Evolutionary conservation across 1,284 basidiomycete species (phyloP).

Genomic region (Hymenochaete sp.): DNA sequence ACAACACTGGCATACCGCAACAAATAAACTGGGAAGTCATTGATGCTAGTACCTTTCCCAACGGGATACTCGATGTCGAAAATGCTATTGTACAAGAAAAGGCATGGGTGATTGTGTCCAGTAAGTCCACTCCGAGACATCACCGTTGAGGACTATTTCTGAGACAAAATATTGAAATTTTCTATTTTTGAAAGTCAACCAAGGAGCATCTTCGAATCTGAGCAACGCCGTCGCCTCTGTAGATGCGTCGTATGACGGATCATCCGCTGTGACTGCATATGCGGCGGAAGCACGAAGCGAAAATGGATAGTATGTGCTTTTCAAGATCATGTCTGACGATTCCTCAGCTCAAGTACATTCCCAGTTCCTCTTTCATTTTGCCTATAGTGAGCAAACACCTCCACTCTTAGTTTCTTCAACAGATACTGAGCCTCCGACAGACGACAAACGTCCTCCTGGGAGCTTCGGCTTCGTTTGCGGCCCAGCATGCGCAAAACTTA

Average conservation of each 20-base stretch:
- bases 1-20: conserved; percentile 21
- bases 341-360: neutral
- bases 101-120: conserved; percentile 30
- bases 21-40: conserved; percentile 34
- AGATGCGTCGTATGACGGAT: conserved; percentile 29
- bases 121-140: conserved; percentile 22
- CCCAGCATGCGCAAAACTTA: conserved; percentile 9
- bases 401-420: neutral
- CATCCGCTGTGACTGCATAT: conserved; percentile 30
- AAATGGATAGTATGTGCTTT: conserved; percentile 38
- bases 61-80: conserved; percentile 28
- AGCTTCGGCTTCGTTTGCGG: conserved; percentile 32
- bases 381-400: neutral
- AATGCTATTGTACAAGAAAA: conserved; percentile 26
- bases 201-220: conserved; percentile 29
- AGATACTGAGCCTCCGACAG: conserved; percentile 17
- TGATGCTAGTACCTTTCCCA: conserved; percentile 34
- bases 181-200: conserved; percentile 36
- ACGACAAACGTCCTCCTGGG: conserved; percentile 4
- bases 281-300: conserved; percentile 30
- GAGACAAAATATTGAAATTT: conserved; percentile 27
- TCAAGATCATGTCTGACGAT: neutral
- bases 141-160: too few relatives aligned
- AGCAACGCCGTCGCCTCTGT: conserved; percentile 25
- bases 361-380: neutral